Conservation (phyloP, 805 yeast genomes). For the Lipomyces sp. region DNA sequence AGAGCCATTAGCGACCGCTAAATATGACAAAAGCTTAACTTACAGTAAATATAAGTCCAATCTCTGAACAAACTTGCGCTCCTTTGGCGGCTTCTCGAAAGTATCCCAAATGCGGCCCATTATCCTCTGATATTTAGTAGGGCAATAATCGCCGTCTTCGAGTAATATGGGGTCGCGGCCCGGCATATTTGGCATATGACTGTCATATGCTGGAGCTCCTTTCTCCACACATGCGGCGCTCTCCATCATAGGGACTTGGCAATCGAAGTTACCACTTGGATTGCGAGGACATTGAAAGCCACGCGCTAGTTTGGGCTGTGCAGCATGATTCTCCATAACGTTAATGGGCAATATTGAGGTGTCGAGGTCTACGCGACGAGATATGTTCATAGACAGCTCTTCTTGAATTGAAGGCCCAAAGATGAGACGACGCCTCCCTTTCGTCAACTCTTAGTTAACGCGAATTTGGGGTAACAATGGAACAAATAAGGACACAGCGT, state of each 20-base stretch:
- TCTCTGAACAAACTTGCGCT: constrained; percentile 15
- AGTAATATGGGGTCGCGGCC: not conserved
- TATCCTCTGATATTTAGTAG: not conserved
- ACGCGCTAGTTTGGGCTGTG: not conserved
- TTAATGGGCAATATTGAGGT: no score
- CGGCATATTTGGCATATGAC: not conserved
- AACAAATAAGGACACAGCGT: no score
- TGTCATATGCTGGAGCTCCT: not conserved
- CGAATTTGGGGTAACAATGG: no score
- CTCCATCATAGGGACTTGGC: not conserved
- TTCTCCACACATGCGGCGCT: not conserved
- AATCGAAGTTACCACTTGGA: not conserved
- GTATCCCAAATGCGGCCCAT: constrained; percentile 22
- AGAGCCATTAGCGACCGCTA: not conserved
- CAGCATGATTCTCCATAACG: not conserved
- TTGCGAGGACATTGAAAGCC: not conserved
- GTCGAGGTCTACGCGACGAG: no score
- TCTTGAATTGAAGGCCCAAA: no score
- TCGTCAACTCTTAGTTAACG: no score
- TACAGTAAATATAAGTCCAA: constrained; percentile 19
- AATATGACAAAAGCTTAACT: not conserved
- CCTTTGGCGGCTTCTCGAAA: constrained; percentile 12
- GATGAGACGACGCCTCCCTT: no score
- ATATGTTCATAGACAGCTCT: no score
- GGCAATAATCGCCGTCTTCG: not conserved